phyloP scores from a whole-genome alignment of 768 basidiomycete genomes.

The Pholiota conissans region DNA sequence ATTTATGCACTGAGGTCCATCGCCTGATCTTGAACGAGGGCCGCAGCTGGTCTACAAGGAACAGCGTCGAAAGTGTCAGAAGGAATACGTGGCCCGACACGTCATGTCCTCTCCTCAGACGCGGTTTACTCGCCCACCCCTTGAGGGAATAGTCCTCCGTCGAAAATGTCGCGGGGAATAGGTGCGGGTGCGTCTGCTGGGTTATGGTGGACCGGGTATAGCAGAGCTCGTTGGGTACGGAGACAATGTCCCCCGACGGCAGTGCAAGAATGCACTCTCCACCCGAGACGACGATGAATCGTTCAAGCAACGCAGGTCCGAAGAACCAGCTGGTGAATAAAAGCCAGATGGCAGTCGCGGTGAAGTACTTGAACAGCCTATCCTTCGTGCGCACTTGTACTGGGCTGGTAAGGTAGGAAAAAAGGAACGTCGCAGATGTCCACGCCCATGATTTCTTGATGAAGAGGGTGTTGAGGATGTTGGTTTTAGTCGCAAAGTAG shows the following conservation, averaged over 20 bases:
- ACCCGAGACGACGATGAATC: conserved; percentile 64
- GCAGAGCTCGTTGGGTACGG: conserved; percentile 62
- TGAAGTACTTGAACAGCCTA: conserved; percentile 52
- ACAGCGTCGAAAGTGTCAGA: conserved; percentile 74
- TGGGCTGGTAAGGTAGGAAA: conserved; percentile 60
- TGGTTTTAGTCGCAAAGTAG: conserved; percentile 82
- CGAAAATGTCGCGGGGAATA: conserved; percentile 45
- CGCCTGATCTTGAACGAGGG: conserved; percentile 43
- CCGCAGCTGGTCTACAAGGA: conserved; percentile 75
- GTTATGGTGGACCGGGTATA: conserved; percentile 49
- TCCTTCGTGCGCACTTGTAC: conserved; percentile 35
- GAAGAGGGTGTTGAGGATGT: conserved; percentile 80
- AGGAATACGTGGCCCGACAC: conserved; percentile 94
- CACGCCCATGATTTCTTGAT: conserved; percentile 93
- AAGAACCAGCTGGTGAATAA: conserved; percentile 87
- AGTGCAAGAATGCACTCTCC: conserved; percentile 74
- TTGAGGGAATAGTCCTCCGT: conserved; percentile 12
- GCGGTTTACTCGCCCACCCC: conserved; percentile 52
- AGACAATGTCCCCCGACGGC: conserved; percentile 52
- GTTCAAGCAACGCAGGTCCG: conserved; percentile 74
- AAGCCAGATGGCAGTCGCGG: conserved; percentile 69
- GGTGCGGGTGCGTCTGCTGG: conserved; percentile 57
- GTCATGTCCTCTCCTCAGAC: conserved; percentile 83
- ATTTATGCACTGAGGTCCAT: conserved; percentile 46
- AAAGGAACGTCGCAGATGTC: conserved; percentile 71